Evolutionary conservation across 805 yeast genomes (phyloP), one percentile per base, ranked within the genome.

Genomic region (Metschnikowia orientalis): DNA sequence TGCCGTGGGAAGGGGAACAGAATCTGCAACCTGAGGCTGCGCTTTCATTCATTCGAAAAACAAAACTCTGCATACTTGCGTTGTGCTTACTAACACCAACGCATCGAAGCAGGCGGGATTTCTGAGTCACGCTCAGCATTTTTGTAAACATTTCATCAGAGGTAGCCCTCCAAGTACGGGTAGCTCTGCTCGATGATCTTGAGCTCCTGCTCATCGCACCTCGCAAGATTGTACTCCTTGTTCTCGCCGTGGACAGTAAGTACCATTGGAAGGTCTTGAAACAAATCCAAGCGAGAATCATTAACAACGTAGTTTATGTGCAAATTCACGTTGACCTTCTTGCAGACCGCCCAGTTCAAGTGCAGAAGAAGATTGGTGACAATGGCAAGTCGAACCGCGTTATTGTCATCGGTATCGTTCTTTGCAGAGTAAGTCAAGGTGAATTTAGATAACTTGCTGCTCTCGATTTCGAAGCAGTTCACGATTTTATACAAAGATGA

Each of bases 241-340:
- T 26, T 35, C 16, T 26, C 14, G 16, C 47, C 44, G 9, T 29
- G 32, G 6, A 40, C 28, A 5, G 32, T 15, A 6, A 44, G 26
- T 8, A 23, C 28, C 22, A 44, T 24, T 1, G 48, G 48, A 26
- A 44, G 41, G 7, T 44, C 48, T 13, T 22, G 31, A 23, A 44
- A 29, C 30, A 44, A 31, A 16, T 35, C 37, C 28, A 44, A 33
- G 8, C 43, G 32, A 2, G 34, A 37, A 23, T 42, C 41, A 14
- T 30, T 32, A 16, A 31, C 32, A 13, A 40, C 11, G 22, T 40
- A 35, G 31, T 40, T 40, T 17, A 40, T 27, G 31, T 40, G 21
- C 30, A 44, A 34, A 18, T 31, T 23, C 23, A 44, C 32, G 20
- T 34, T 34, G 6, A 36, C 33, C 5, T 18, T 12, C 19, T 15